Base-by-base conservation (phyloP, 768 basidiomycete species). In the Mycena sanguinolenta region DNA sequence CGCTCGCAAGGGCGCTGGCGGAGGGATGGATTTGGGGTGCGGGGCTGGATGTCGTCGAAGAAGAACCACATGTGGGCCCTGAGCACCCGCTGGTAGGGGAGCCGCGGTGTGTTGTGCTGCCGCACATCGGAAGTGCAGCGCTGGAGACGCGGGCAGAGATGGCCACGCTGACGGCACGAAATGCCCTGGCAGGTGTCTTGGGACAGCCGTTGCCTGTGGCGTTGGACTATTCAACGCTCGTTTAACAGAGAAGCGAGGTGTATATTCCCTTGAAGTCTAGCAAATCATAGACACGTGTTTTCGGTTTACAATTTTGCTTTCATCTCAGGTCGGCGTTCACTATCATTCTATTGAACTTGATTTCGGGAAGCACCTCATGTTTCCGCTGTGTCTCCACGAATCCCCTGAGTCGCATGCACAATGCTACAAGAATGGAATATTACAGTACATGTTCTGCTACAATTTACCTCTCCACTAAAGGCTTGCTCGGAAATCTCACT, bases 51-150 rank as follows among this genome's bases (percentile, higher is more conserved):
- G 97, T 99, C 38, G 91, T 98, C 10, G 95, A 95, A 71, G 96
- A 95, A 27, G 97, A 99, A 78, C 97, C 97, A 0, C 80, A 92
- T 53, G 85, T 99, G 34, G 73, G 80, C 0, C 79, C 82, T 4
- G 91, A 92, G 71, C 96, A 99, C 78, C 91, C 93, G 7, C 80
- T 99, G 49, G 89, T 98, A 53, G 88, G 87, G 73, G 89, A 94
- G 64, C 91, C 91, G n/a, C 88, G 90, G 89, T 95, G 92, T 72
- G 86, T 92, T 16, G 87, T 97, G 16, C 71, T 99, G 42, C 97
- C 97, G 0, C 97, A 99, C 75, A 91, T 99, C 59, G 97, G 90
- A n/a, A 95, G 94, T 70, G 97, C 94, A 7, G 96, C 96, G 25
- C 82, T 88, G 9, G 95, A 98, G 81, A 95, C 96, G 5, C 84